phyloP scores from a whole-genome alignment of 768 basidiomycete species.

The Phylloporus rhodoxanthus region DNA sequence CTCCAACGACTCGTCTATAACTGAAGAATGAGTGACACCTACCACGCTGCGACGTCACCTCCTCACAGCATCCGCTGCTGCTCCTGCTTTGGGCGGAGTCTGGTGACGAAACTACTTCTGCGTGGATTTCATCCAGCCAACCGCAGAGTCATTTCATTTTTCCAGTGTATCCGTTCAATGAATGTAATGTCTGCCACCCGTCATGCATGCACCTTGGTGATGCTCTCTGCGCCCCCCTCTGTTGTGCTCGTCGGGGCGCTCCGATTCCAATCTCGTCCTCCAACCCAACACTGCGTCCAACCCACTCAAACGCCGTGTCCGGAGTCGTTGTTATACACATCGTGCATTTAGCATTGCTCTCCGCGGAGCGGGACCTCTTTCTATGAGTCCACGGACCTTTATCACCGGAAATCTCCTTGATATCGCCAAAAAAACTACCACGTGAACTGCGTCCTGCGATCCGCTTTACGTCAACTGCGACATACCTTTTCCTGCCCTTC shows the following conservation, averaged over 20 bases:
- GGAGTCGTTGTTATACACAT: background rate
- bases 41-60: background rate
- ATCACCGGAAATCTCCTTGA: constrained; percentile 26
- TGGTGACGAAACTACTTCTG: constrained; percentile 7
- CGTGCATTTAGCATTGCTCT: background rate
- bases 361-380: background rate
- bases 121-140: constrained; percentile 23
- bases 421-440: constrained; percentile 14
- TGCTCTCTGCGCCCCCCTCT: constrained; percentile 4
- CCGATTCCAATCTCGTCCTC: constrained; percentile 1
- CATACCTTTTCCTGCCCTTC: constrained; percentile 28
- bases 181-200: constrained; percentile 28
- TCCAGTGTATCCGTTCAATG: constrained; percentile 18
- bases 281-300: background rate
- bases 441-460: constrained; percentile 18
- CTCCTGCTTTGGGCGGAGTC: background rate
- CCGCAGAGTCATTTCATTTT: constrained; percentile 26
- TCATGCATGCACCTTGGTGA: constrained; percentile 20
- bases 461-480: constrained; percentile 26
- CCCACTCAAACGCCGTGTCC: constrained; percentile 3
- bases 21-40: background rate
- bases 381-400: constrained; percentile 22
- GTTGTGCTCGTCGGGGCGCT: constrained; percentile 20
- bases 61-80: constrained; percentile 7
- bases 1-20: background rate